Evolutionary conservation across 805 yeast genomes (phyloP).

Genomic region (Ogataea neopini): DNA sequence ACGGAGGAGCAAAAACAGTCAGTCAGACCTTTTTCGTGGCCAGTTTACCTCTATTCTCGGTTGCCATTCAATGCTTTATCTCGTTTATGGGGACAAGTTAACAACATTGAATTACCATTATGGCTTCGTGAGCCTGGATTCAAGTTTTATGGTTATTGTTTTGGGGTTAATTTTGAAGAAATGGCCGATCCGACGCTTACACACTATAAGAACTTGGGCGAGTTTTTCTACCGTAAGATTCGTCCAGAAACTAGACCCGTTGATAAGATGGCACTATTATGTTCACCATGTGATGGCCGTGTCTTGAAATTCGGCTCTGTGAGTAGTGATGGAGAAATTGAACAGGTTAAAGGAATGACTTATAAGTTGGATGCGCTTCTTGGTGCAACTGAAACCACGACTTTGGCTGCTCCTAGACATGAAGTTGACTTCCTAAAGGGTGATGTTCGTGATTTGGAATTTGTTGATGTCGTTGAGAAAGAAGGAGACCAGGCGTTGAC

Average conservation of each 20-base stretch:
- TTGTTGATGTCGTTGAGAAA: slow-evolving; percentile 47
- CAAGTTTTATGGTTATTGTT: slow-evolving; percentile 70
- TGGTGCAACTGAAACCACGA: slow-evolving; percentile 52
- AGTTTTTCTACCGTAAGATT: slow-evolving; percentile 85
- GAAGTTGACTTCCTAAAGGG: slow-evolving; percentile 30
- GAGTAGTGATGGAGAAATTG: slow-evolving; percentile 75
- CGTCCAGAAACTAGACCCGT: slow-evolving; percentile 80
- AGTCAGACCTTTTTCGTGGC: slow-evolving; percentile 78
- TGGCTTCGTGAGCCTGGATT: slow-evolving; percentile 87
- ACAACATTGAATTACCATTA: slow-evolving; percentile 77
- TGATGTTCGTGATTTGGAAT: slow-evolving; percentile 18
- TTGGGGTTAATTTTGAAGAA: slow-evolving; percentile 89
- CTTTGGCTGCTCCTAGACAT: slow-evolving; percentile 58
- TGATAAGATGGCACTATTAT: slow-evolving; percentile 60
- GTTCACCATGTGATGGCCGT: slow-evolving; percentile 92
- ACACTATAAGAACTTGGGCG: slow-evolving; percentile 77
- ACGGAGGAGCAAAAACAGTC: slow-evolving; percentile 31
- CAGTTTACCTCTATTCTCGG: slow-evolving; percentile 83
- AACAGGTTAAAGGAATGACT: slow-evolving; percentile 96
- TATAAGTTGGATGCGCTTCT: slow-evolving; percentile 86
- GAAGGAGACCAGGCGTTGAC: slow-evolving; percentile 66
- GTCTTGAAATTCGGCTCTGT: slow-evolving; percentile 81
- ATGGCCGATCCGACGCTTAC: slow-evolving; percentile 79
- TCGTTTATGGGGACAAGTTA: slow-evolving; percentile 92
- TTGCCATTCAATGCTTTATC: slow-evolving; percentile 90